Base-by-base conservation (phyloP, 371 early-diverging fungal species). In the Mycotypha africana region DNA sequence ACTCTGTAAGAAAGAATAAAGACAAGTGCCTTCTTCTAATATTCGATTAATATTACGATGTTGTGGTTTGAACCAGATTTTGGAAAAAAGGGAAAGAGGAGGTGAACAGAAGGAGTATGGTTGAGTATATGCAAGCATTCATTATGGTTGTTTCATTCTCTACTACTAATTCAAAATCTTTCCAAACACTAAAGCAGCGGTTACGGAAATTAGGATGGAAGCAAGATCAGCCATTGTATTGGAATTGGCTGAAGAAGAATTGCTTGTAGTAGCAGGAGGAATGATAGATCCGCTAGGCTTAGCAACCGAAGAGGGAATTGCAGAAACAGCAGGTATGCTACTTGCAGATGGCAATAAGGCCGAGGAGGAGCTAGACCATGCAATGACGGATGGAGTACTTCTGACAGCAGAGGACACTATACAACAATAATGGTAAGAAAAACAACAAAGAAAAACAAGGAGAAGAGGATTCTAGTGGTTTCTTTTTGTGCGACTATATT, bases 261-360 rank as follows among this genome's bases (percentile, higher is more conserved):
- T 44, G 16, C 41, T 47, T 7, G 45, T 40, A 23, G 45, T 41
- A 17, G 49, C 16, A 11, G 46, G 21, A 26, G 49, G 45, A 28
- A 44, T 42, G 6, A 35, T 22, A 11, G 49, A 45, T n/a, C 46
- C 49, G 33, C 49, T 58, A 4, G 53, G 45, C 37, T 42, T 52
- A 21, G 53, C 34, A 33, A 14, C 45, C 15, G 24, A 7, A 45
- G 25, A 22, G 37, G 17, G 21, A 39, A 32, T 41, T 22, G 33
- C 24, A 14, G 48, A 24, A 16, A 1, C 22, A n/a, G n/a, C n/a
- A n/a, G n/a, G n/a, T 19, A 31, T 22, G 16, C 44, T 5, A 36
- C 36, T 20, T 21, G 49, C 30, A 49, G 35, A 24, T 16, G 45
- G 24, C n/a, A n/a, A n/a, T 15, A 24, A 38, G 15, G 17, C 30